Conservation (phyloP, 1,139 yeast species). For the Geotrichum candidum region DNA sequence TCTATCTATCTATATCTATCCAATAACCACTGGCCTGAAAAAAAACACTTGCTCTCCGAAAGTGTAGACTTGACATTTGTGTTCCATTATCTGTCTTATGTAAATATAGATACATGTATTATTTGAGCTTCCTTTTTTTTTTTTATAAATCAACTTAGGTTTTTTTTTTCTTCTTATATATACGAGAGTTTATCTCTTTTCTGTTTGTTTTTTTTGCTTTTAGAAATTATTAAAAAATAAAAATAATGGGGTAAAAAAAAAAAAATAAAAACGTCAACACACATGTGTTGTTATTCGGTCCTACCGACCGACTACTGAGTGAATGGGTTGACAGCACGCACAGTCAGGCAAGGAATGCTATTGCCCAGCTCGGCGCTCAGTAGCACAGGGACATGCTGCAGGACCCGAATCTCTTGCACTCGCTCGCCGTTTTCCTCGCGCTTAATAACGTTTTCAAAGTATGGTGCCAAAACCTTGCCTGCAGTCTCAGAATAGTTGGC, state of each 20-base stretch:
- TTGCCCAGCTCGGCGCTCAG: constrained; percentile 89
- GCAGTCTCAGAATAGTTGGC: constrained; percentile 24
- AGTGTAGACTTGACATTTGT: too few species aligned
- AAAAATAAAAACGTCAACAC: not conserved
- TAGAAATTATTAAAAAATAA: not conserved
- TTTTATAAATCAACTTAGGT: too few species aligned
- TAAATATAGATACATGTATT: too few species aligned
- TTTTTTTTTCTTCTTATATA: too few species aligned
- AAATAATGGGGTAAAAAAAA: not conserved
- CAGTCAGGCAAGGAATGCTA: constrained; percentile 86
- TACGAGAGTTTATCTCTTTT: not conserved
- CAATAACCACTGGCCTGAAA: too few species aligned
- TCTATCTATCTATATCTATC: too few species aligned
- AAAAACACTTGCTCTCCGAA: too few species aligned
- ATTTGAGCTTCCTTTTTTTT: too few species aligned
- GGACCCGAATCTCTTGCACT: constrained; percentile 76
- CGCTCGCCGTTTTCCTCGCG: constrained; percentile 49
- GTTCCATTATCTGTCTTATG: too few species aligned
- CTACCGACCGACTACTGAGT: constrained; percentile 33
- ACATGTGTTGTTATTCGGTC: not conserved
- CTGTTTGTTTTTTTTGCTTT: not conserved
- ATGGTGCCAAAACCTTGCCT: constrained; percentile 47
- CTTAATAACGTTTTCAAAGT: constrained; percentile 50
- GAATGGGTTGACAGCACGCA: constrained; percentile 89
- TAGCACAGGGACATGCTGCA: constrained; percentile 75